Percentiles rank a stretch among this genome's conserved stretches.
These are phyloP conservation scores for Beauveria sp. DNA, from an alignment of 2,329 filamentous ascomycete species.

Conservation along the genomic window DNA sequence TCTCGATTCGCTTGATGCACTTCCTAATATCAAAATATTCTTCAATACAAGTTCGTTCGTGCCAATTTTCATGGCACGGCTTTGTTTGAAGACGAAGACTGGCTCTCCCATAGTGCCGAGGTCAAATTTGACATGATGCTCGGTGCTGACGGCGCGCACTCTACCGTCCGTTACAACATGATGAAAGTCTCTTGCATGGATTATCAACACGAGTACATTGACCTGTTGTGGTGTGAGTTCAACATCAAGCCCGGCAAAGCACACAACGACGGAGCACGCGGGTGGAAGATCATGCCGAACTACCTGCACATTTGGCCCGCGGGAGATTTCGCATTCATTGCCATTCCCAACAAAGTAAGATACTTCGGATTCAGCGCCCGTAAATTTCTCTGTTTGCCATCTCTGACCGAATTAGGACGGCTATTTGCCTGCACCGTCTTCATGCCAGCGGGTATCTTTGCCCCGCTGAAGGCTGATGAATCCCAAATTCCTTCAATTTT, in stretches of 20 bases:
- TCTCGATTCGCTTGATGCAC: slow-evolving; percentile 71
- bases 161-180: slow-evolving; percentile 68
- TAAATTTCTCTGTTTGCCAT: not conserved
- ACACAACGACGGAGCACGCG: slow-evolving; percentile 22
- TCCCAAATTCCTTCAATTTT: slow-evolving; percentile 64
- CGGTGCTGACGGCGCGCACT: slow-evolving; percentile 57
- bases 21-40: slow-evolving; percentile 83
- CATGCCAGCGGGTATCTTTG: slow-evolving; percentile 64
- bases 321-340: slow-evolving; percentile 94
- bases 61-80: slow-evolving; percentile 76
- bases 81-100: slow-evolving; percentile 66
- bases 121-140: slow-evolving; percentile 88
- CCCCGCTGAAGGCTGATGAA: slow-evolving; percentile 55
- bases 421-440: slow-evolving; percentile 93
- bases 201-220: slow-evolving; percentile 90
- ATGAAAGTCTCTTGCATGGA: slow-evolving; percentile 93
- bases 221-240: slow-evolving; percentile 97
- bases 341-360: slow-evolving; percentile 63
- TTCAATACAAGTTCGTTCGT: slow-evolving; percentile 88
- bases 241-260: slow-evolving; percentile 54
- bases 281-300: slow-evolving; percentile 78
- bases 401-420: slow-evolving; percentile 52
- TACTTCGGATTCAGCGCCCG: not conserved
- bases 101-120: slow-evolving; percentile 47
- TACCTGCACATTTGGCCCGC: slow-evolving; percentile 98